These are phyloP conservation scores for Cryptococcus sp. DNA, from an alignment of 1,284 basidiomycete genomes.

Conservation along the genomic window DNA sequence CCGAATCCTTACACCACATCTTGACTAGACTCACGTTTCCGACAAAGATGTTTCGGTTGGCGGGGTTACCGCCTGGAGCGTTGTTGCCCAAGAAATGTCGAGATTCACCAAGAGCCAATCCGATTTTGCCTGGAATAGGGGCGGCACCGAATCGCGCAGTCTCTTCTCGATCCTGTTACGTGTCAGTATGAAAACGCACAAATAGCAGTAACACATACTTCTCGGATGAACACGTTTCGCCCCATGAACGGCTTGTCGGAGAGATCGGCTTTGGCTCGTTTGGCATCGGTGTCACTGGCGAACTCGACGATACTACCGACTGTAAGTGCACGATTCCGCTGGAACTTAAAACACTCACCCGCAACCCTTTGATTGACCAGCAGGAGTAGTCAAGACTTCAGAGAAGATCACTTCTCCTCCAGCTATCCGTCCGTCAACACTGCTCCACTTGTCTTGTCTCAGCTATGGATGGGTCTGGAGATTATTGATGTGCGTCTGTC, in stretches of 20 bases:
- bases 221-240: constrained; percentile 90
- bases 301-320: constrained; percentile 81
- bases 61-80: constrained; percentile 10
- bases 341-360: constrained; percentile 61
- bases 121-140: constrained; percentile 87
- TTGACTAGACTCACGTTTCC: constrained; percentile 64
- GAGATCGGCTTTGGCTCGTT: constrained; percentile 77
- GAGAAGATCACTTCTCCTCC: constrained; percentile 92
- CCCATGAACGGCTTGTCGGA: constrained; percentile 84
- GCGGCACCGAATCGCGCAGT: constrained; percentile 90
- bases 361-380: constrained; percentile 95
- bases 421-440: constrained; percentile 56
- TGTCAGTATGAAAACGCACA: constrained; percentile 3
- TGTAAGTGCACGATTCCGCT: not conserved
- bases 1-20: not conserved
- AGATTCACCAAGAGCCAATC: constrained; percentile 71
- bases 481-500: too few species aligned
- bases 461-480: too few species aligned
- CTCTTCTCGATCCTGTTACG: constrained; percentile 81
- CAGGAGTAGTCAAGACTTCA: constrained; percentile 94
- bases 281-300: constrained; percentile 73
- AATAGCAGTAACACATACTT: constrained; percentile 56
- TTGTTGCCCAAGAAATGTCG: constrained; percentile 64
- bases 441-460: not conserved
- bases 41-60: constrained; percentile 76